phyloP scores from a whole-genome alignment of 2,329 filamentous ascomycete species.

The Akanthomyces uredinophilus region DNA sequence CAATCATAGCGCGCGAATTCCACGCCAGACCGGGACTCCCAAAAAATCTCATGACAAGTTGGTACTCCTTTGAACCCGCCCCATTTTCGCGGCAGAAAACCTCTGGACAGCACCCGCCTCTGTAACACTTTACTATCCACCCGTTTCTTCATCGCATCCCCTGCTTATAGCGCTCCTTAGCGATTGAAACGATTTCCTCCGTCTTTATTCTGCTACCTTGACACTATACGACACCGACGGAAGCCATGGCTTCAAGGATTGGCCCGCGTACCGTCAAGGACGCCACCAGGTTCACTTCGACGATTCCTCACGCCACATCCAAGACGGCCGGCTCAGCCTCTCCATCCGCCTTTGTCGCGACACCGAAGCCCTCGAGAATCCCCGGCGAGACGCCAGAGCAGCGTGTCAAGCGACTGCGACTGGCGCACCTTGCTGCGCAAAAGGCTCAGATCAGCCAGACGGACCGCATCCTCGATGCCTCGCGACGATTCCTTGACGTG shows the following conservation, averaged over 20 bases:
- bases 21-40: conserved; percentile 9
- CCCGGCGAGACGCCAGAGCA: conserved; percentile 61
- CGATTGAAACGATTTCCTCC: background rate
- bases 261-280: conserved; percentile 67
- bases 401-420: conserved; percentile 62
- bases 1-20: conserved; percentile 17
- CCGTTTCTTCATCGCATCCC: background rate
- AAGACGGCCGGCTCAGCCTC: conserved; percentile 42
- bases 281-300: conserved; percentile 64
- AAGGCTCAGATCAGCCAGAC: conserved; percentile 50
- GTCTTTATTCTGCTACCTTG: background rate
- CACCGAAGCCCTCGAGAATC: conserved; percentile 25
- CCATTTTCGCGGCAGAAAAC: conserved; percentile 13
- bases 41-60: conserved; percentile 16
- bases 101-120: background rate
- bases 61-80: conserved; percentile 11
- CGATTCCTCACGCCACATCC: conserved; percentile 58
- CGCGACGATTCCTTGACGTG: conserved; percentile 48
- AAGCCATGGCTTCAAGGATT: conserved; percentile 37
- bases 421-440: conserved; percentile 62
- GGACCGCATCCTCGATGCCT: conserved; percentile 44
- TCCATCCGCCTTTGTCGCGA: conserved; percentile 16
- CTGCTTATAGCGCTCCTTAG: background rate
- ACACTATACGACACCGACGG: background rate
- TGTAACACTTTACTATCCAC: background rate